Conservation (phyloP, 2,329 filamentous ascomycete genomes). For the Pseudogymnoascus sp. region DNA sequence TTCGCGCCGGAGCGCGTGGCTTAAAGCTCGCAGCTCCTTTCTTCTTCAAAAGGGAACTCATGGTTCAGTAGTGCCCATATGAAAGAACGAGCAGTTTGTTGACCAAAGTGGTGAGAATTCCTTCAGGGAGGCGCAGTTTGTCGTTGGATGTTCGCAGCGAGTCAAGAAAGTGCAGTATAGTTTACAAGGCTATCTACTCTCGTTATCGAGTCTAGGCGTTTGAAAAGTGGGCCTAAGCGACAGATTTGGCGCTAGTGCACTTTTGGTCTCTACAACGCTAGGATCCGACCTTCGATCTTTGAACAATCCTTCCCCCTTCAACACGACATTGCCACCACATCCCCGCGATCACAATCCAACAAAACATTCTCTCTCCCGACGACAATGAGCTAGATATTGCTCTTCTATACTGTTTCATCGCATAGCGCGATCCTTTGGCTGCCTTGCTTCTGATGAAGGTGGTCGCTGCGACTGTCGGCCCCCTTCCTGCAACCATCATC, state of each 20-base stretch:
- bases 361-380: neutral
- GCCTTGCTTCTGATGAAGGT: constrained; percentile 73
- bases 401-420: neutral
- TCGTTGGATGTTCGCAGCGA: neutral
- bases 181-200: neutral
- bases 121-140: neutral
- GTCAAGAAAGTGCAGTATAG: neutral
- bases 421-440: constrained; percentile 1
- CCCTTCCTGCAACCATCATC: constrained; percentile 72
- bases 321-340: neutral
- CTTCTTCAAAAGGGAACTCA: constrained; percentile 65
- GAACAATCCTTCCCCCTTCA: constrained; percentile 7
- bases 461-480: constrained; percentile 56
- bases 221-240: constrained; percentile 5
- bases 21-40: constrained; percentile 56
- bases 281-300: constrained; percentile 6
- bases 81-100: neutral
- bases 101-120: neutral
- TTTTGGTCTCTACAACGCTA: constrained; percentile 7
- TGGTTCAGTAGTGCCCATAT: constrained; percentile 26
- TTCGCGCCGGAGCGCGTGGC: constrained; percentile 57
- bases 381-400: constrained; percentile 1
- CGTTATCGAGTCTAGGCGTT: constrained; percentile 3
- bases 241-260: neutral
- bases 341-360: neutral